These are phyloP conservation scores for Diaporthe aspalathi DNA, from an alignment of 2,329 filamentous ascomycete species.

Conservation along the genomic window DNA sequence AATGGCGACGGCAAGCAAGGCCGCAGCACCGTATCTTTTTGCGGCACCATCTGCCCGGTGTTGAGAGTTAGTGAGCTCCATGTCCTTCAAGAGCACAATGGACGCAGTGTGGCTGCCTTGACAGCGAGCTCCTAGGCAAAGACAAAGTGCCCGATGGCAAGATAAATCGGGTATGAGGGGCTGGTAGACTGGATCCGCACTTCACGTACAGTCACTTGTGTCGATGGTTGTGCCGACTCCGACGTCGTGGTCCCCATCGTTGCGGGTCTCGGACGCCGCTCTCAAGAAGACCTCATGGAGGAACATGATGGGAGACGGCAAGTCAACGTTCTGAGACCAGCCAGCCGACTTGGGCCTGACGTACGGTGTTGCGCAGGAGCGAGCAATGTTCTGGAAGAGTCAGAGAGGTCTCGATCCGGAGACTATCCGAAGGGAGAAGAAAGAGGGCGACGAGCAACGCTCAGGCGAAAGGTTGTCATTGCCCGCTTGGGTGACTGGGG, in stretches of 20 bases:
- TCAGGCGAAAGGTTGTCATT: slow-evolving; percentile 22
- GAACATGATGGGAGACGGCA: not conserved
- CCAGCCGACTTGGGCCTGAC: slow-evolving; percentile 8
- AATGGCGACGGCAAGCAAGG: slow-evolving; percentile 33
- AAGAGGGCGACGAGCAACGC: not conserved
- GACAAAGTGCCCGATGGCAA: not conserved
- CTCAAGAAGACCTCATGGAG: slow-evolving; percentile 24
- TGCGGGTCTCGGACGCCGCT: slow-evolving; percentile 11
- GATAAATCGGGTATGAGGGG: not conserved
- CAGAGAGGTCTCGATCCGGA: not conserved
- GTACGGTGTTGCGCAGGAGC: slow-evolving; percentile 12
- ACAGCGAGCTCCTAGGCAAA: not conserved
- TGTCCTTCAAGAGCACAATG: not conserved
- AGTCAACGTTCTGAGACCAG: slow-evolving; percentile 12
- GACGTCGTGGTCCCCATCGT: slow-evolving; percentile 11
- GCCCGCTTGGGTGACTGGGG: not conserved
- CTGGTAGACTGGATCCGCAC: not conserved
- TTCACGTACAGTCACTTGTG: slow-evolving; percentile 24
- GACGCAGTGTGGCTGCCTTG: not conserved
- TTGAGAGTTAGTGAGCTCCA: slow-evolving; percentile 15
- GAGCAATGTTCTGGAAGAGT: slow-evolving; percentile 3
- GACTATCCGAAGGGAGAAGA: not conserved
- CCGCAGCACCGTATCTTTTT: slow-evolving; percentile 33
- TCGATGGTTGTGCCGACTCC: slow-evolving; percentile 22
- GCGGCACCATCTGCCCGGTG: slow-evolving; percentile 21